Evolutionary conservation across 345 rosid species (phyloP), one percentile per base, ranked within the genome.

Genomic region (Abelmoschus esculentus): DNA sequence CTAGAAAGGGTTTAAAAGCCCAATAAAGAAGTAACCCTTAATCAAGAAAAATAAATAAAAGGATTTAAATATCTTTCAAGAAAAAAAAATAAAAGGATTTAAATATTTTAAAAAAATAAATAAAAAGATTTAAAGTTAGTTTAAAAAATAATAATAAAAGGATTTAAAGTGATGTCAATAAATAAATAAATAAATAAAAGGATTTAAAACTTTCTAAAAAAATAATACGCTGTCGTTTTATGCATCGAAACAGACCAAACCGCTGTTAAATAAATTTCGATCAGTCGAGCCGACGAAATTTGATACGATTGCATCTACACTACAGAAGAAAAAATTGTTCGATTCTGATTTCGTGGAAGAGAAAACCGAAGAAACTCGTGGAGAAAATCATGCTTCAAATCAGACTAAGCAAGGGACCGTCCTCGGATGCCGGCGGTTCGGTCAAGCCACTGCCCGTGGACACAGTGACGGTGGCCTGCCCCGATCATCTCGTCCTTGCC

Each of bases 401-500:
- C 72, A 80, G 96, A 70, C 88, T 92, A 5, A 82, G 78, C 76
- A 89, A 86, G 72, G 83, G 71, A 67, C 87, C 90, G 0, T 77
- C 92, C 5, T 73, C 84, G 14, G 96, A 88, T 4, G 76, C 76
- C 22, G 83, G 90, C 19, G 85, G 74, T 26, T 81, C 76, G 56
- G 74, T 61, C 59, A 89, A 89, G 81, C 86, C 90, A 6, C 74
- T 79, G 26, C 87, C 84, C 3, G 81, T 74, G 29, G 98, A 95
- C 19, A 84, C 86, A 3, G 99, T 95, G 34, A 95, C 97, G 3
- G 99, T 92, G 32, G 96, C 96, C 0, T 95, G 98, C 74, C 98
- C 98, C 0, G 99, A 90, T 73, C 98, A 92, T 73, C 96, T 95
- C 54, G 90, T 95, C 34, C 98, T 95, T 50, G 93, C 99, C 3